Evolutionary conservation across 345 rosid species (phyloP).

Genomic region (Erodium maritimum): DNA sequence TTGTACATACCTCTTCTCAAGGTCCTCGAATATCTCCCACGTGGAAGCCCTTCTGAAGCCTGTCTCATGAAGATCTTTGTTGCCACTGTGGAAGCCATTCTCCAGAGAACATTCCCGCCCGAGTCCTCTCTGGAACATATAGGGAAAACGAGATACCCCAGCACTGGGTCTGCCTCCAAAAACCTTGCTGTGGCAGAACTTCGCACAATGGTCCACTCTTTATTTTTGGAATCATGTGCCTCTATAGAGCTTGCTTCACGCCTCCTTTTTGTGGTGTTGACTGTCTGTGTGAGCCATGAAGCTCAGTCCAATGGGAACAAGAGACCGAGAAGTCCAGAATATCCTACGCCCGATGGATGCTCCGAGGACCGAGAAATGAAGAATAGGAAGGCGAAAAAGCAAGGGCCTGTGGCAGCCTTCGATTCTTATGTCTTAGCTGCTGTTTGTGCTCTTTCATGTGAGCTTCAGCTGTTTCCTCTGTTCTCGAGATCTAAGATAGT

Average conservation of each 20-base stretch:
- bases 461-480: constrained; percentile 83
- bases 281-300: constrained; percentile 94
- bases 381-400: constrained; percentile 47
- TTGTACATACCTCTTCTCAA: constrained; percentile 92
- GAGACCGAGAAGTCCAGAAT: constrained; percentile 52
- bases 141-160: constrained; percentile 40
- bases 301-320: constrained; percentile 73
- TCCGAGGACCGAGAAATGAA: constrained; percentile 30
- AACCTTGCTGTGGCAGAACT: constrained; percentile 94
- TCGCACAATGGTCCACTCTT: constrained; percentile 94
- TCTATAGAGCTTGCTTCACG: constrained; percentile 92
- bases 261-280: constrained; percentile 80
- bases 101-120: constrained; percentile 77
- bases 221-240: constrained; percentile 82
- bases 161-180: constrained; percentile 56
- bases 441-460: constrained; percentile 92
- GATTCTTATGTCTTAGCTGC: constrained; percentile 96
- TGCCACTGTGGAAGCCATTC: constrained; percentile 91
- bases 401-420: constrained; percentile 95
- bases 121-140: constrained; percentile 40
- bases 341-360: constrained; percentile 24
- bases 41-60: constrained; percentile 99
- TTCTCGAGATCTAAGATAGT: constrained; percentile 26
- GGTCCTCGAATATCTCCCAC: constrained; percentile 94
- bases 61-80: constrained; percentile 95